phyloP scores from a whole-genome alignment of 208 protist genomes.

The Crithidia sp. region DNA sequence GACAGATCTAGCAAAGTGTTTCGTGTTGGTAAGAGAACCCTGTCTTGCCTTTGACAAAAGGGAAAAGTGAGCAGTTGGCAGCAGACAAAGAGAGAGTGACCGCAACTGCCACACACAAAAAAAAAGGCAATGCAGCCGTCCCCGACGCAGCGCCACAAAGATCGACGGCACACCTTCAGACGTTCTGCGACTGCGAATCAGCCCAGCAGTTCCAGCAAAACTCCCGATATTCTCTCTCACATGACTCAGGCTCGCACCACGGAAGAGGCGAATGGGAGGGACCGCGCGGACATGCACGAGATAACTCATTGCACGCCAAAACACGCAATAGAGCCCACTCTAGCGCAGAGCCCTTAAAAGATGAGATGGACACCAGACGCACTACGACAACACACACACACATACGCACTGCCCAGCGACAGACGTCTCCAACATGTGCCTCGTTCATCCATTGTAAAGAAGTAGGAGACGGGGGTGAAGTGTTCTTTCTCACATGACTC shows the following conservation, averaged over 20 bases:
- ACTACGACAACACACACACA: neutral
- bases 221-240: conserved; percentile 61
- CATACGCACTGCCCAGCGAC: neutral
- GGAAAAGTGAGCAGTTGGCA: no score
- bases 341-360: conserved; percentile 69
- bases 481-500: conserved; percentile 9
- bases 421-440: neutral
- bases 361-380: conserved; percentile 56
- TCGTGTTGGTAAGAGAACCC: no score
- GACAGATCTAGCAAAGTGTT: no score
- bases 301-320: neutral
- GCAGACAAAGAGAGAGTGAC: no score
- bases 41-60: no score
- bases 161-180: no score
- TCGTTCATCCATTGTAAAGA: no score
- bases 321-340: conserved; percentile 12
- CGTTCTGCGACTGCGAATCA: no score
- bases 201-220: neutral
- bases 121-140: no score
- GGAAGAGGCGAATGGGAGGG: conserved; percentile 16
- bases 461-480: no score
- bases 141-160: no score
- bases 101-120: no score
- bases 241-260: conserved; percentile 86
- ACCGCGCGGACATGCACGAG: neutral